Percentiles rank a stretch among this genome's conserved stretches.
Conservation (phyloP, 352 stramenopile species). For the Elongisporangium undulatum region DNA sequence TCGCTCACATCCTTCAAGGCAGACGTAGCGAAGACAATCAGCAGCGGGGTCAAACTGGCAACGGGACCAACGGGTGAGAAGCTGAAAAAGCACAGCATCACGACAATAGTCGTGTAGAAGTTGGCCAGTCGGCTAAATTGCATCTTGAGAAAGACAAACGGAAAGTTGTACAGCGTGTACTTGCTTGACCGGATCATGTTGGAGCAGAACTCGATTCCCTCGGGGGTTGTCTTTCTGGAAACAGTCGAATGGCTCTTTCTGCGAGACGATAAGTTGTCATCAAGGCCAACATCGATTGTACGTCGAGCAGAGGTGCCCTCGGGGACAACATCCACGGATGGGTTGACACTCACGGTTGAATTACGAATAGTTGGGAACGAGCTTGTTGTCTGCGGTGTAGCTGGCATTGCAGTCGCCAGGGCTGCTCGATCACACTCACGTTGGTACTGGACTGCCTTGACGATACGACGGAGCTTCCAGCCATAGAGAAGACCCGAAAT, state of each 20-base stretch:
- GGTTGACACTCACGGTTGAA: constrained; percentile 21
- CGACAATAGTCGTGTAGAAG: constrained; percentile 87
- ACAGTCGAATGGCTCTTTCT: constrained; percentile 17
- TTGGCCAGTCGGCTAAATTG: constrained; percentile 89
- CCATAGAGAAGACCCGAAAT: constrained; percentile 75
- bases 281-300: constrained; percentile 37
- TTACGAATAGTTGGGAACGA: background rate
- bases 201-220: constrained; percentile 37
- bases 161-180: constrained; percentile 90
- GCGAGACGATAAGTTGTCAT: constrained; percentile 8
- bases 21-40: constrained; percentile 89
- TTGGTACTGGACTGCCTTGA: constrained; percentile 81
- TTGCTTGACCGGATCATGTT: constrained; percentile 87
- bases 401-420: constrained; percentile 71
- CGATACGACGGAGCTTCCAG: constrained; percentile 85
- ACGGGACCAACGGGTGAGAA: constrained; percentile 84
- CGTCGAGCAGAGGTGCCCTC: constrained; percentile 31
- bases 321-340: constrained; percentile 32
- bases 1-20: constrained; percentile 85
- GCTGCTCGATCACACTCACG: constrained; percentile 75
- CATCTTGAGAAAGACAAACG: constrained; percentile 88
- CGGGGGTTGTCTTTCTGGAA: constrained; percentile 4
- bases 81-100: constrained; percentile 86
- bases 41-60: constrained; percentile 75
- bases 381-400: background rate